phyloP scores from a whole-genome alignment of 148 eudicot species.

The Persicaria tinctoria region DNA sequence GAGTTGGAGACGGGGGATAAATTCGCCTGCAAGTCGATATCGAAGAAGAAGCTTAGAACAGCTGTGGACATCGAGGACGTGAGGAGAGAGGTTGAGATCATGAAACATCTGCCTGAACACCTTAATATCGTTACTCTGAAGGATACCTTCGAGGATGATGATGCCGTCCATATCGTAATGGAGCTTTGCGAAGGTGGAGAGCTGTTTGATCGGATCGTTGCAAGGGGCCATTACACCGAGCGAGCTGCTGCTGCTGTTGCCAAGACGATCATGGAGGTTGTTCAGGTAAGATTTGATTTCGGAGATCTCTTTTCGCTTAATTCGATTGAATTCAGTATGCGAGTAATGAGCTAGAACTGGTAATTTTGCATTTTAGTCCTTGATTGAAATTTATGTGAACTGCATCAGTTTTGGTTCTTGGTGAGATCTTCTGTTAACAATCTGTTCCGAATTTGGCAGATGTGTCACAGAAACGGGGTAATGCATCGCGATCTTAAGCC shows the following conservation, averaged over 20 bases:
- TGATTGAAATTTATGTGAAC: not conserved
- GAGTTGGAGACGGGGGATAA: slow-evolving; percentile 30
- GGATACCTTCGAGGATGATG: slow-evolving; percentile 51
- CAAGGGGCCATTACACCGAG: slow-evolving; percentile 60
- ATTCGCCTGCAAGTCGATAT: slow-evolving; percentile 47
- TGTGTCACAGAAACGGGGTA: slow-evolving; percentile 50
- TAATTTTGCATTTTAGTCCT: not conserved
- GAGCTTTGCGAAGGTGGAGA: slow-evolving; percentile 60
- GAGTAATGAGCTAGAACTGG: not conserved
- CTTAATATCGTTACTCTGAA: slow-evolving; percentile 45
- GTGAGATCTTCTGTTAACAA: not conserved
- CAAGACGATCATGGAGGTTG: slow-evolving; percentile 52
- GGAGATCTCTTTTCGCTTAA: not conserved
- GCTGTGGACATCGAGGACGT: slow-evolving; percentile 53
- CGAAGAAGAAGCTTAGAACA: slow-evolving; percentile 50
- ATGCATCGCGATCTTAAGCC: slow-evolving; percentile 66
- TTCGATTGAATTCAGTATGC: not conserved
- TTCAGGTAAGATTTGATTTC: slow-evolving; percentile 35
- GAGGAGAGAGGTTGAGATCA: slow-evolving; percentile 53
- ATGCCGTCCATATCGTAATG: slow-evolving; percentile 55
- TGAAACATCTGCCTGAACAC: slow-evolving; percentile 50
- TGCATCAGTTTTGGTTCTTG: not conserved
- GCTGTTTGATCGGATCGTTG: slow-evolving; percentile 54
- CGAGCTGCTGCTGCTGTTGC: slow-evolving; percentile 53
- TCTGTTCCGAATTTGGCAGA: slow-evolving; percentile 16